Evolutionary conservation across 2,329 filamentous ascomycete species (phyloP).

Genomic region (Spiromastix sp.): DNA sequence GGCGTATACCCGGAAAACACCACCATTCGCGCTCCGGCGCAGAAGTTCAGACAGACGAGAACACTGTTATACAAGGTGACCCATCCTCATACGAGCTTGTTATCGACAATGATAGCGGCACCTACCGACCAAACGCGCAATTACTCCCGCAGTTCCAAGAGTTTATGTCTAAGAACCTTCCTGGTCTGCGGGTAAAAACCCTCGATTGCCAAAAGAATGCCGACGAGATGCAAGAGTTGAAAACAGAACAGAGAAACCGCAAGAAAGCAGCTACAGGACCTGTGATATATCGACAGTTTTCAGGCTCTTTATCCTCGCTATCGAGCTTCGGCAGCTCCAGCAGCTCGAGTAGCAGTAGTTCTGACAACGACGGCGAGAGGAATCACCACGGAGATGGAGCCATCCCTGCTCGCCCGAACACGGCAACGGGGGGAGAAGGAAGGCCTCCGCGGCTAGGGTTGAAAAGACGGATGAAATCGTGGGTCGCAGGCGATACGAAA

Average conservation of each 20-base stretch:
- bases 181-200: slow-evolving; percentile 61
- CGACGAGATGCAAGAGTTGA: slow-evolving; percentile 61
- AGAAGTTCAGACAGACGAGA: slow-evolving; percentile 24
- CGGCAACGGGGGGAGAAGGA: too few species aligned
- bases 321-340: slow-evolving; percentile 49
- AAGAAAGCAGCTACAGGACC: slow-evolving; percentile 56
- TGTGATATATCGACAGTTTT: slow-evolving; percentile 45
- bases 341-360: too few species aligned
- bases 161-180: slow-evolving; percentile 64
- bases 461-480: too few species aligned
- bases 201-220: slow-evolving; percentile 66
- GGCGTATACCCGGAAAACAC: slow-evolving; percentile 36
- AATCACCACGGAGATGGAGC: too few species aligned
- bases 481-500: too few species aligned
- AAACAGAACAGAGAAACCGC: slow-evolving; percentile 60
- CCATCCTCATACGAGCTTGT: slow-evolving; percentile 65
- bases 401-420: too few species aligned
- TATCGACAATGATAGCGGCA: slow-evolving; percentile 93
- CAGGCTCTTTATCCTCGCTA: slow-evolving; percentile 29
- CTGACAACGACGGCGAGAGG: too few species aligned
- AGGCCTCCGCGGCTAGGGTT: too few species aligned
- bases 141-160: slow-evolving; percentile 60
- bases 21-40: slow-evolving; percentile 37
- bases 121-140: slow-evolving; percentile 76
- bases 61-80: slow-evolving; percentile 38